These are phyloP conservation scores for Ganoderma resinaceum DNA, from an alignment of 1,284 basidiomycete genomes.

Conservation along the genomic window DNA sequence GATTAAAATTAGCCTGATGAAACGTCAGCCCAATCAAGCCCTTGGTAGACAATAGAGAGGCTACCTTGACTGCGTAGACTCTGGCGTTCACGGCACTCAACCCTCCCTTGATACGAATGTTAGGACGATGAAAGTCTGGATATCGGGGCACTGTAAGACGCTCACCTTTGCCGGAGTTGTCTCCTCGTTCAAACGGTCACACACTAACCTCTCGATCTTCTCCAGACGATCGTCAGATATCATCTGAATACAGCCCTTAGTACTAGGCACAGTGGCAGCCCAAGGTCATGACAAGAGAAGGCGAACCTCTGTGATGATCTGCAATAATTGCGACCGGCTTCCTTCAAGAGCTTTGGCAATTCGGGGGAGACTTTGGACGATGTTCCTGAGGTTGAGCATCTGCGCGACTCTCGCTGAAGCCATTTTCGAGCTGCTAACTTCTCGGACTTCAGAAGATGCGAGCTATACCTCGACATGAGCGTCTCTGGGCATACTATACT, in stretches of 20 bases:
- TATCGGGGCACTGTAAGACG: constrained; percentile 3
- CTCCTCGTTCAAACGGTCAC: constrained; percentile 76
- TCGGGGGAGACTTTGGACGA: constrained; percentile 70
- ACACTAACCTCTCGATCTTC: constrained; percentile 66
- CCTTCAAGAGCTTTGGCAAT: constrained; percentile 68
- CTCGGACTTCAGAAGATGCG: constrained; percentile 63
- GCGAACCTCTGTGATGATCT: constrained; percentile 65
- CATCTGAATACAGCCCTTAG: constrained; percentile 52
- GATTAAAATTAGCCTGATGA: constrained; percentile 74
- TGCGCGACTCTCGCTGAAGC: constrained; percentile 77
- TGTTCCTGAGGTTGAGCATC: constrained; percentile 76
- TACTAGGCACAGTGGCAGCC: not conserved
- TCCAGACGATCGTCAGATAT: constrained; percentile 73
- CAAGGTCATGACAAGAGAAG: not conserved
- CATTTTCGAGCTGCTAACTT: constrained; percentile 59
- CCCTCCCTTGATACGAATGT: constrained; percentile 57
- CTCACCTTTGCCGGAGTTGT: constrained; percentile 62
- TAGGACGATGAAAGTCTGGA: constrained; percentile 8
- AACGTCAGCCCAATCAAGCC: not conserved
- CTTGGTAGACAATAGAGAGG: constrained; percentile 1
- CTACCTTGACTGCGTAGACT: constrained; percentile 85
- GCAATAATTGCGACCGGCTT: constrained; percentile 65
- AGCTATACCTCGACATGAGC: constrained; percentile 51
- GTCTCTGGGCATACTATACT: not conserved
- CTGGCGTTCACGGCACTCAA: constrained; percentile 73